phyloP scores from a whole-genome alignment of 768 basidiomycete species.

The Tricholoma sp. region DNA sequence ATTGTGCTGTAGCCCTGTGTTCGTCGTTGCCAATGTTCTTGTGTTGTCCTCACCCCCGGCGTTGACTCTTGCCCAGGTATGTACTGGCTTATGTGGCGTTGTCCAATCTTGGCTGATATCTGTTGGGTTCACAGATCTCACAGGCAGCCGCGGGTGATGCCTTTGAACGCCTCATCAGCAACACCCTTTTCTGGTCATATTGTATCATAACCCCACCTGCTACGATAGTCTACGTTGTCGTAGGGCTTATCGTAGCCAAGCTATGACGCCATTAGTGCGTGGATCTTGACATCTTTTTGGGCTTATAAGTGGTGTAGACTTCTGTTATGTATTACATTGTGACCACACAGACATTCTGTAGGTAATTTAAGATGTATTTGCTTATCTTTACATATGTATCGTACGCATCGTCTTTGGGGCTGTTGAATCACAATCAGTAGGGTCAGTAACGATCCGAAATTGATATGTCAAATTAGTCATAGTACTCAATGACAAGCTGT shows the following conservation, averaged over 20 bases:
- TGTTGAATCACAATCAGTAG: no score
- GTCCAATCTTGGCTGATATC: neutral
- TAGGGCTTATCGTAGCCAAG: constrained; percentile 61
- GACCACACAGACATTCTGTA: no score
- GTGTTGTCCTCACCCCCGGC: constrained; percentile 83
- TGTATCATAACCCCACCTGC: constrained; percentile 83
- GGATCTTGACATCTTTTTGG: no score
- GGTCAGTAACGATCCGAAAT: no score
- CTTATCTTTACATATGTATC: no score
- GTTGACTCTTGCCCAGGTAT: constrained; percentile 48
- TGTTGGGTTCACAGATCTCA: constrained; percentile 50
- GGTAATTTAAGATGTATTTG: no score
- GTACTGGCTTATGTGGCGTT: neutral
- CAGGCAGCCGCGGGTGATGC: constrained; percentile 80
- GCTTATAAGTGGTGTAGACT: neutral
- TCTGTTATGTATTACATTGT: neutral
- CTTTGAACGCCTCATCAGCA: constrained; percentile 85
- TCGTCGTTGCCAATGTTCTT: constrained; percentile 79
- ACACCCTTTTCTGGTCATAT: constrained; percentile 93
- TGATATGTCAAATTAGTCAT: neutral
- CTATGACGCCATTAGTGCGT: no score
- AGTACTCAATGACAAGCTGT: neutral
- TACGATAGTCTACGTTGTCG: constrained; percentile 71
- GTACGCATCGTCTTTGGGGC: no score
- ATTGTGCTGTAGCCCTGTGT: constrained; percentile 59